phyloP scores from a whole-genome alignment of 305 asterid genomes.

The Andrographis paniculata region DNA sequence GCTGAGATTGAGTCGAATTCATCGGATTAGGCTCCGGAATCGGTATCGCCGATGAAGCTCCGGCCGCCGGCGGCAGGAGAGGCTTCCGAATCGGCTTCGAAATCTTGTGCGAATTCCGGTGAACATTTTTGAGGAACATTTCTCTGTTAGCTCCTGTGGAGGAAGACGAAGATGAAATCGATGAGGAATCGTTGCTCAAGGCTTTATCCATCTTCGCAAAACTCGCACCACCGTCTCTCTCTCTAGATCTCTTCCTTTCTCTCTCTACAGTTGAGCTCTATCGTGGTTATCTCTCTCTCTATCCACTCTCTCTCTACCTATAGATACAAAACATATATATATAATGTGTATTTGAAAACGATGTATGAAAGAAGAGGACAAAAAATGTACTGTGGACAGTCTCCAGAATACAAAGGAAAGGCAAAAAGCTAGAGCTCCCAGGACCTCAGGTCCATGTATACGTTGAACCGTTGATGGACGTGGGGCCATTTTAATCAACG shows the following conservation, averaged over 20 bases:
- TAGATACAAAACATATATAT: neutral
- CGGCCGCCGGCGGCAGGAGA: conserved; percentile 21
- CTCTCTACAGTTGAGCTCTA: neutral
- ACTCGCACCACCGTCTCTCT: conserved; percentile 1
- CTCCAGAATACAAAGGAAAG: neutral
- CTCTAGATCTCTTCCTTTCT: conserved; percentile 7
- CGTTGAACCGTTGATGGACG: too few relatives aligned
- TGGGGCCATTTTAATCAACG: too few relatives aligned
- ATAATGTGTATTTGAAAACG: neutral
- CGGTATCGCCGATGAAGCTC: conserved; percentile 17
- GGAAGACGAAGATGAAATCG: conserved; percentile 7
- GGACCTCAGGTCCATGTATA: too few relatives aligned
- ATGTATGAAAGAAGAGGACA: neutral
- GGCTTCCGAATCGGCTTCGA: conserved; percentile 37
- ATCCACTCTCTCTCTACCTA: conserved; percentile 5
- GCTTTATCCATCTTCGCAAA: conserved; percentile 26
- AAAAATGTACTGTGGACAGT: conserved; percentile 10
- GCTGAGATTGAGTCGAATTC: conserved; percentile 17
- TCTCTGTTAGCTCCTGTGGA: conserved; percentile 15
- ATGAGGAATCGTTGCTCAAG: conserved; percentile 16
- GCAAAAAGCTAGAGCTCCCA: too few relatives aligned
- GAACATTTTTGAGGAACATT: conserved; percentile 26
- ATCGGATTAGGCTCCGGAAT: conserved; percentile 24
- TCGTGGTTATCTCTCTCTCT: conserved; percentile 1
- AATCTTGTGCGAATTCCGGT: conserved; percentile 34